Percentiles rank a stretch among this genome's conserved stretches.
Conservation (phyloP, 192 early-diverging fungal genomes). For the Neocallimastix lanati region DNA sequence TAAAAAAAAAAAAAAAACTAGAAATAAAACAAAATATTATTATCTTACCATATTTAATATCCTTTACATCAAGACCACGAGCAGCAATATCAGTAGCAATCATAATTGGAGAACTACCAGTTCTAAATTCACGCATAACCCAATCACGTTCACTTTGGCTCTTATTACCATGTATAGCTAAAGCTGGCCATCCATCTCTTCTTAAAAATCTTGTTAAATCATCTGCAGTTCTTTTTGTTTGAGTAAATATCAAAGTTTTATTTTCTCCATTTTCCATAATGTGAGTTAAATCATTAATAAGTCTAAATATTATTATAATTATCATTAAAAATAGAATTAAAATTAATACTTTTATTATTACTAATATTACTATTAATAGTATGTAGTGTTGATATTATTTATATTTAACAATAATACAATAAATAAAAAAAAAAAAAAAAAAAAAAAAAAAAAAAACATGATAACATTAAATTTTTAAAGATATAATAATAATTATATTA, state of each 20-base stretch:
- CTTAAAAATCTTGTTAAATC: slow-evolving; percentile 72
- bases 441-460: no score
- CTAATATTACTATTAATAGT: no score
- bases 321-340: no score
- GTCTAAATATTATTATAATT: no score
- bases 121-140: slow-evolving; percentile 84
- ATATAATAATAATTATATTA: no score
- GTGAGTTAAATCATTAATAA: slow-evolving; percentile 17
- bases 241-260: slow-evolving; percentile 3
- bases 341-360: no score
- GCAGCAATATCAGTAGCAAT: slow-evolving; percentile 98
- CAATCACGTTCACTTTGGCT: slow-evolving; percentile 89
- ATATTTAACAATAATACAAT: no score
- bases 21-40: neutral
- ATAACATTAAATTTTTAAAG: no score
- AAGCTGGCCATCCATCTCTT: slow-evolving; percentile 74
- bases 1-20: no score
- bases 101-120: slow-evolving; percentile 55
- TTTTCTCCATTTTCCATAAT: slow-evolving; percentile 4
- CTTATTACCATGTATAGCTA: slow-evolving; percentile 96
- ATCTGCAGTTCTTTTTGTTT: slow-evolving; percentile 26
- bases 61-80: slow-evolving; percentile 29
- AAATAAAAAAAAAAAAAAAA: no score
- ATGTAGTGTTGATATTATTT: no score
- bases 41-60: neutral